Conservation (phyloP, 2,329 filamentous ascomycete species). For the Salinomyces thailandicus region DNA sequence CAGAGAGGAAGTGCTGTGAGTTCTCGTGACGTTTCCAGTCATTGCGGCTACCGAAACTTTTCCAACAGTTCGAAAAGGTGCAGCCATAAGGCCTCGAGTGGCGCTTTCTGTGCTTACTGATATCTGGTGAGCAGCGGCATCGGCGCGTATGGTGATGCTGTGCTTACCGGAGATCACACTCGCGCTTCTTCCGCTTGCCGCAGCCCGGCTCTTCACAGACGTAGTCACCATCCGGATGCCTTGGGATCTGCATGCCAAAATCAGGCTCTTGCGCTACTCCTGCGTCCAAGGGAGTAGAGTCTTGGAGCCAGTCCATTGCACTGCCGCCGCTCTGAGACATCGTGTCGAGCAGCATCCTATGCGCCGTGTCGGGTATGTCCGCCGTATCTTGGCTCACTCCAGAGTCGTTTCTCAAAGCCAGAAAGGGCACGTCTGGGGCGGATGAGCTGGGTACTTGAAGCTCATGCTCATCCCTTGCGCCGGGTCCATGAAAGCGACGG, state of each 20-base stretch:
- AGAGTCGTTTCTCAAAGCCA: too few species aligned
- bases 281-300: too few species aligned
- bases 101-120: slow-evolving; percentile 72
- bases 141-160: too few species aligned
- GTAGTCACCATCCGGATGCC: not conserved
- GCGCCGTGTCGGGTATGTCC: too few species aligned
- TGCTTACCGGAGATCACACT: slow-evolving; percentile 33
- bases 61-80: slow-evolving; percentile 58
- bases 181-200: slow-evolving; percentile 17
- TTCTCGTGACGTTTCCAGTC: slow-evolving; percentile 91
- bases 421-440: not conserved
- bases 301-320: too few species aligned
- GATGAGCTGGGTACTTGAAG: slow-evolving; percentile 1
- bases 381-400: too few species aligned
- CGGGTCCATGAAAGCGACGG: slow-evolving; percentile 5
- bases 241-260: too few species aligned
- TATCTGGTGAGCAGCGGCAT: slow-evolving; percentile 4
- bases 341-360: too few species aligned
- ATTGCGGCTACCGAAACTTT: slow-evolving; percentile 80
- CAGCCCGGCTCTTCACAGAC: slow-evolving; percentile 7
- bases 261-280: too few species aligned
- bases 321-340: too few species aligned
- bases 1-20: slow-evolving; percentile 61
- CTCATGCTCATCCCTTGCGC: not conserved
- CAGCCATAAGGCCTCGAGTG: slow-evolving; percentile 76